Conservation (phyloP, 2,329 filamentous ascomycete genomes). For the Fusarium anthophilum region DNA sequence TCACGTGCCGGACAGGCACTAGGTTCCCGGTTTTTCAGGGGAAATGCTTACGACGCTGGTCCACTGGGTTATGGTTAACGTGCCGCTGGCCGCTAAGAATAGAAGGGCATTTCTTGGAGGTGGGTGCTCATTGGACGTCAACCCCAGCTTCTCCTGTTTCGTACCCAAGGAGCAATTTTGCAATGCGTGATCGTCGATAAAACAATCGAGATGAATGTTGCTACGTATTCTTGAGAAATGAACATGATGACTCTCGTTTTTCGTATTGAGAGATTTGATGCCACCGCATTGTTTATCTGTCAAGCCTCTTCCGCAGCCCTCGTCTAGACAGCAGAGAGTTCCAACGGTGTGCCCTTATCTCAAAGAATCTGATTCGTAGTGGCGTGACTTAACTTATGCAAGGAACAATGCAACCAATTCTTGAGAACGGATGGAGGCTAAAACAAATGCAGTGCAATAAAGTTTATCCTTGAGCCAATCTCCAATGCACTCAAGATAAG, state of each 20-base stretch:
- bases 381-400: slow-evolving; percentile 29
- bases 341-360: neutral
- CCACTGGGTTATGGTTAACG: slow-evolving; percentile 22
- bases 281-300: neutral
- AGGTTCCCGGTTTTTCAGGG: slow-evolving; percentile 39
- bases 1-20: slow-evolving; percentile 35
- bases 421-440: slow-evolving; percentile 7
- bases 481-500: slow-evolving; percentile 7
- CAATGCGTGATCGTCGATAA: slow-evolving; percentile 31
- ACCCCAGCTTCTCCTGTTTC: slow-evolving; percentile 37
- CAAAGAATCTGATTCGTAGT: neutral
- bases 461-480: slow-evolving; percentile 23
- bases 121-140: slow-evolving; percentile 26
- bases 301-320: neutral
- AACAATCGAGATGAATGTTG: slow-evolving; percentile 26
- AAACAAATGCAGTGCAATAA: slow-evolving; percentile 12
- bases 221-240: neutral
- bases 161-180: slow-evolving; percentile 36
- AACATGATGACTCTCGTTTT: neutral
- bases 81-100: slow-evolving; percentile 34
- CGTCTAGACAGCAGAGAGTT: neutral
- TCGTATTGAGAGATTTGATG: slow-evolving; percentile 20
- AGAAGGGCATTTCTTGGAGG: slow-evolving; percentile 17
- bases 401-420: slow-evolving; percentile 19
- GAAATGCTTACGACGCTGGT: slow-evolving; percentile 34